These are phyloP conservation scores for Capsicum chinense DNA, from an alignment of 257 asterid genomes.

Conservation along the genomic window DNA sequence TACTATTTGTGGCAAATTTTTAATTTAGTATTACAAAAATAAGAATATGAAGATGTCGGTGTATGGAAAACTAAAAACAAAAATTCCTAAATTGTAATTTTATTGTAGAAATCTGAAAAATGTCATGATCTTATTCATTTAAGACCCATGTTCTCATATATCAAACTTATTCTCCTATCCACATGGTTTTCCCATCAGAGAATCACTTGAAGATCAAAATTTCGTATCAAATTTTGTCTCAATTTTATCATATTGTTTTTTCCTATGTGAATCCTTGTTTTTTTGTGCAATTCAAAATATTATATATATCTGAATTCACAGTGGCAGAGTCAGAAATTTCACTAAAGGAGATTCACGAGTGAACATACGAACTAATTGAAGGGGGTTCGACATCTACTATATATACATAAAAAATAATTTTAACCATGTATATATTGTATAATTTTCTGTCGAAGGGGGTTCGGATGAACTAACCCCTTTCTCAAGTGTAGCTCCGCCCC, in stretches of 20 bases:
- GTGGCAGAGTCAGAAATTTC: too few species aligned
- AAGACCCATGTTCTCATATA: conserved; percentile 45
- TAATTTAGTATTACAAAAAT: background rate
- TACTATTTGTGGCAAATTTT: background rate
- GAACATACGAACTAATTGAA: too few species aligned
- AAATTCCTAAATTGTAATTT: background rate
- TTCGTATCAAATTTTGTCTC: conserved; percentile 18
- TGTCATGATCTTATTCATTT: conserved; percentile 38
- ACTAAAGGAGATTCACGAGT: too few species aligned
- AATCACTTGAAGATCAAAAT: conserved; percentile 37
- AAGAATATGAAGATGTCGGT: background rate
- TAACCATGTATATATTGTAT: too few species aligned
- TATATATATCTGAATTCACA: too few species aligned
- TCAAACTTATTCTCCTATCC: conserved; percentile 28
- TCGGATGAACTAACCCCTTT: too few species aligned
- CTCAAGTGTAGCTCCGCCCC: too few species aligned
- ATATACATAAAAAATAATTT: too few species aligned
- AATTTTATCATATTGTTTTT: background rate
- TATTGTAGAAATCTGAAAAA: conserved; percentile 29
- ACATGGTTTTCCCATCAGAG: conserved; percentile 40
- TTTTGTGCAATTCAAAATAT: conserved; percentile 7
- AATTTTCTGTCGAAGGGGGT: too few species aligned
- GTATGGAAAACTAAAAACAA: background rate
- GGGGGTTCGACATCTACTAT: too few species aligned
- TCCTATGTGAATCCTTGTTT: conserved; percentile 1